These are phyloP conservation scores for Bipolaris gigantea DNA, from an alignment of 2,329 filamentous ascomycete genomes.

Conservation along the genomic window DNA sequence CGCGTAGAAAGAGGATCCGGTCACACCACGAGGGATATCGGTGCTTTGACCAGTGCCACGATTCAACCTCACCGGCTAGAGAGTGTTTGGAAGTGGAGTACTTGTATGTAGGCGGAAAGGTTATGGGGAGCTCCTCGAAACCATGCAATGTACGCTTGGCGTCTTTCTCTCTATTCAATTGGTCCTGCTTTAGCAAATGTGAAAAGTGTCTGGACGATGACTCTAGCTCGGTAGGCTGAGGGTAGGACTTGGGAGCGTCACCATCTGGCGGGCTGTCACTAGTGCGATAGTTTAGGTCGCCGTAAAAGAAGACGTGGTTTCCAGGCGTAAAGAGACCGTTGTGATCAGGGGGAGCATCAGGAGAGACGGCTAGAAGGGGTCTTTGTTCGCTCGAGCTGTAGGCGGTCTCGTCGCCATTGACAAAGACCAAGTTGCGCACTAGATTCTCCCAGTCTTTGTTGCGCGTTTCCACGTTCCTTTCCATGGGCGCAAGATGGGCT, in stretches of 20 bases:
- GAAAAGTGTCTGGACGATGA: slow-evolving; percentile 62
- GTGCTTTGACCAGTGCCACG: slow-evolving; percentile 75
- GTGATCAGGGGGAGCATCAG: slow-evolving; percentile 44
- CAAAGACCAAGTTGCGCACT: slow-evolving; percentile 77
- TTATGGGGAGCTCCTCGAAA: slow-evolving; percentile 71
- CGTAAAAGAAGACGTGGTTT: slow-evolving; percentile 80
- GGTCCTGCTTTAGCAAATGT: slow-evolving; percentile 72
- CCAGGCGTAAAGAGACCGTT: slow-evolving; percentile 73
- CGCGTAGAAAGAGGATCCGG: slow-evolving; percentile 72
- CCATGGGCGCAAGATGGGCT: slow-evolving; percentile 86
- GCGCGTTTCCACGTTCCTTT: slow-evolving; percentile 71
- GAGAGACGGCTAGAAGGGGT: slow-evolving; percentile 32
- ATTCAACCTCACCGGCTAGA: slow-evolving; percentile 34
- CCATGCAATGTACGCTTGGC: slow-evolving; percentile 76
- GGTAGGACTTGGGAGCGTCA: slow-evolving; percentile 61
- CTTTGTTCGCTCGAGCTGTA: slow-evolving; percentile 39
- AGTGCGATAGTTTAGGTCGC: slow-evolving; percentile 95
- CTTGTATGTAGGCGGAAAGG: slow-evolving; percentile 94
- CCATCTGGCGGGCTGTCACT: slow-evolving; percentile 65
- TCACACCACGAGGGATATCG: slow-evolving; percentile 92
- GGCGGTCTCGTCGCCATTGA: slow-evolving; percentile 37
- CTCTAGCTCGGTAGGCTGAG: slow-evolving; percentile 58
- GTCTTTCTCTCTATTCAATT: slow-evolving; percentile 71
- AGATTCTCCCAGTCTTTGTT: slow-evolving; percentile 90
- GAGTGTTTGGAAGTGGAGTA: slow-evolving; percentile 54